Evolutionary conservation across 2,329 filamentous ascomycete species (phyloP).

Genomic region (Bipolaris sorokiniana): DNA sequence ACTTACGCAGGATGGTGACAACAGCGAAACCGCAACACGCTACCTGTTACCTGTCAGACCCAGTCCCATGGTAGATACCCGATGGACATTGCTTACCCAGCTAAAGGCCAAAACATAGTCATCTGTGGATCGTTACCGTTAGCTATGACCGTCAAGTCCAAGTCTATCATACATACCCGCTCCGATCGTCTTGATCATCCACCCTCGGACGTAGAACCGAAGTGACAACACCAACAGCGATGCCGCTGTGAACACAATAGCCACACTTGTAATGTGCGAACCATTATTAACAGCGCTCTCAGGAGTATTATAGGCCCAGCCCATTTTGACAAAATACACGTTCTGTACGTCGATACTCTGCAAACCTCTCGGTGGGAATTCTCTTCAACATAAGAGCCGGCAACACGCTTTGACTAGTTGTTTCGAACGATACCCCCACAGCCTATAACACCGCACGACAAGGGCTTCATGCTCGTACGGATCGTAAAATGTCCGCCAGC

Average conservation of each 20-base stretch:
- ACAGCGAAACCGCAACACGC: constrained; percentile 22
- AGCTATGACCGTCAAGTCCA: not conserved
- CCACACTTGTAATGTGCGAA: constrained; percentile 11
- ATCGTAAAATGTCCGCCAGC: constrained; percentile 1
- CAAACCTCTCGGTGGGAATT: not conserved
- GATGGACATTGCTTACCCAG: constrained; percentile 12
- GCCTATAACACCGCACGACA: not conserved
- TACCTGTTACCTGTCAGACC: constrained; percentile 7
- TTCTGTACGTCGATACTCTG: not conserved
- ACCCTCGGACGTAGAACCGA: constrained; percentile 19
- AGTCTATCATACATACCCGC: constrained; percentile 10
- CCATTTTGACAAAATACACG: constrained; percentile 9
- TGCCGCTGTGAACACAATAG: constrained; percentile 11
- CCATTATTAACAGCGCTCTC: constrained; percentile 12
- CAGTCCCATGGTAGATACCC: not conserved
- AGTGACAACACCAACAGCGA: constrained; percentile 15
- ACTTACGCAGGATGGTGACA: constrained; percentile 20
- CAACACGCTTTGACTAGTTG: not conserved
- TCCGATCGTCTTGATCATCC: constrained; percentile 22
- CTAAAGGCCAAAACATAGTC: constrained; percentile 18
- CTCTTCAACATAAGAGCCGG: not conserved
- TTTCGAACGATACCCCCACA: not conserved
- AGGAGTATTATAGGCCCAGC: constrained; percentile 21
- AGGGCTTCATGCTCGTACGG: not conserved
- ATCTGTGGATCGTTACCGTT: constrained; percentile 11